Evolutionary conservation across 306 rosid genomes (phyloP).

Genomic region (cucumber (Cucumis sativus)): DNA sequence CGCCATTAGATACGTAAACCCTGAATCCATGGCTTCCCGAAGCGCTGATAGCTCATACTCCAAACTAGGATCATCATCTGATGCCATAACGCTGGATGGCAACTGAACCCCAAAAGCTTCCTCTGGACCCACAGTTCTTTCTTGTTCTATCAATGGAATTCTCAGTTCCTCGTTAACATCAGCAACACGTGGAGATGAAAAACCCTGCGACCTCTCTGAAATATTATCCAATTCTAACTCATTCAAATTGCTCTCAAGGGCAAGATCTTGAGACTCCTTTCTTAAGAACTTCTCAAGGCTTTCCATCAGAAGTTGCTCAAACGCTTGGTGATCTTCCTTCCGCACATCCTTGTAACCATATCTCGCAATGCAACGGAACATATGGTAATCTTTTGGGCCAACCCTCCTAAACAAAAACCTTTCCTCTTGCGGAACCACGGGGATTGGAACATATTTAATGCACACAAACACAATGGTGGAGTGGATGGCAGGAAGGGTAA

Average conservation of each 20-base stretch:
- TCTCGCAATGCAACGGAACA: conserved; percentile 85
- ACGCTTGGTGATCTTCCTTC: conserved; percentile 90
- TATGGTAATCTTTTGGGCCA: conserved; percentile 89
- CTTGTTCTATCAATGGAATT: conserved; percentile 42
- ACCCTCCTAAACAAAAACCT: conserved; percentile 83
- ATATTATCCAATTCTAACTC: conserved; percentile 27
- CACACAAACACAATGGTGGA: conserved; percentile 75
- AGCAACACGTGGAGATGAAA: conserved; percentile 20
- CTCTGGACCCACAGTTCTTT: conserved; percentile 22
- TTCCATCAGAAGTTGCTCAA: conserved; percentile 78
- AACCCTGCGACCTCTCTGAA: conserved; percentile 31
- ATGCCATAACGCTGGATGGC: conserved; percentile 52
- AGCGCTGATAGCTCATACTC: conserved; percentile 87
- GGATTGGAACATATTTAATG: conserved; percentile 87
- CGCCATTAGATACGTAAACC: conserved; percentile 84
- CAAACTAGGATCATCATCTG: conserved; percentile 64
- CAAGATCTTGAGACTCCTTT: conserved; percentile 70
- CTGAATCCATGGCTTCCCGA: conserved; percentile 80
- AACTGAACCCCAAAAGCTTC: conserved; percentile 22
- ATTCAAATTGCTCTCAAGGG: conserved; percentile 37
- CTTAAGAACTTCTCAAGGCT: conserved; percentile 87
- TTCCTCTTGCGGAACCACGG: conserved; percentile 93
- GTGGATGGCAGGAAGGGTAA: conserved; percentile 87
- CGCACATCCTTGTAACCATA: conserved; percentile 83
- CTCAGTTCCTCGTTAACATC: conserved; percentile 39